phyloP scores from a whole-genome alignment of 768 basidiomycete genomes.

The Rhizopogon vulgaris region DNA sequence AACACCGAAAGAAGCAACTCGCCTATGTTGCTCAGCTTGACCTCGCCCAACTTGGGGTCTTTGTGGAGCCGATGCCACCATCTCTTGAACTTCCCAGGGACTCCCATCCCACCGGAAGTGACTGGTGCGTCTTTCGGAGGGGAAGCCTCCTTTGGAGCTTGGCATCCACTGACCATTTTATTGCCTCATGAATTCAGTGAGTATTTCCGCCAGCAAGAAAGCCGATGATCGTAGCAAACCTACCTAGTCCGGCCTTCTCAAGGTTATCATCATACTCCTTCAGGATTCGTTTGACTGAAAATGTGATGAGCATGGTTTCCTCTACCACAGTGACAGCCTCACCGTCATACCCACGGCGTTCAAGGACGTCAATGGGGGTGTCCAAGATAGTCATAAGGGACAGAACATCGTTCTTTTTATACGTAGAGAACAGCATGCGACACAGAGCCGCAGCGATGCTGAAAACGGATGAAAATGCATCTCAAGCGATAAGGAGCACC shows the following conservation, averaged over 20 bases:
- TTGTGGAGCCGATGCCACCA: background rate
- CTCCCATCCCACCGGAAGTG: too few relatives aligned
- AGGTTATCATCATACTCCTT: background rate
- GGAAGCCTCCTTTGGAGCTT: background rate
- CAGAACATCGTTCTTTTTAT: slow-evolving; percentile 77
- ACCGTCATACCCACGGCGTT: slow-evolving; percentile 80
- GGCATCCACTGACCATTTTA: background rate
- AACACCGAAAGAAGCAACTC: background rate
- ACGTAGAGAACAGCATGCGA: slow-evolving; percentile 63
- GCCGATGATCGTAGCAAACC: background rate
- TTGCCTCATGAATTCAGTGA: background rate
- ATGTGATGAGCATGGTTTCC: background rate
- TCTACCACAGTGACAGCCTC: slow-evolving; percentile 4
- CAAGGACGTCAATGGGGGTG: slow-evolving; percentile 74
- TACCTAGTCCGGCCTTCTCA: background rate
- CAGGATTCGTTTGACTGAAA: slow-evolving; percentile 6
- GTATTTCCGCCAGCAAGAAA: background rate
- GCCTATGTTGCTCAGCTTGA: background rate
- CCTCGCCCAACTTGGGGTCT: background rate
- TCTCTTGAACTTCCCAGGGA: background rate
- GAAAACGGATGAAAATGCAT: slow-evolving; percentile 4
- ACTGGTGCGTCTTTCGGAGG: background rate
- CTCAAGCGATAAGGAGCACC: background rate
- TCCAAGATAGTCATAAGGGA: slow-evolving; percentile 87
- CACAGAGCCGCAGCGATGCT: slow-evolving; percentile 81